Percentiles rank a stretch among this genome's conserved stretches.
Conservation (phyloP, 2,329 filamentous ascomycete species). For the Neonectria ditissima region DNA sequence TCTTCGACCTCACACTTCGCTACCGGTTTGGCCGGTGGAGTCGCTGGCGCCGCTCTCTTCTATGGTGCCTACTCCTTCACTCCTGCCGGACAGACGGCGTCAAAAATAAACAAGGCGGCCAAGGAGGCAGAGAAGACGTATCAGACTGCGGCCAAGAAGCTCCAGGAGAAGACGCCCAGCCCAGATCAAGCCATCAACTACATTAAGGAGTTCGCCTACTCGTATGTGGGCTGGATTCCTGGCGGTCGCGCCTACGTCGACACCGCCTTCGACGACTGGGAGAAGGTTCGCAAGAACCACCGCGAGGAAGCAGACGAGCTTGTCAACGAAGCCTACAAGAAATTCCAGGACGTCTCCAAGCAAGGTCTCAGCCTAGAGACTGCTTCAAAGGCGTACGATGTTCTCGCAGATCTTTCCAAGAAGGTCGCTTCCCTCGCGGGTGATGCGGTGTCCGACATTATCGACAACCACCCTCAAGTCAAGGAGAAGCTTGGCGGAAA, state of each 20-base stretch:
- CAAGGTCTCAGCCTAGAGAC: conserved; percentile 72
- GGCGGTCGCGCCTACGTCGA: conserved; percentile 78
- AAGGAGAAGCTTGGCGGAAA: conserved; percentile 79
- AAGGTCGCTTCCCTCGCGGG: conserved; percentile 71
- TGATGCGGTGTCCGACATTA: conserved; percentile 72
- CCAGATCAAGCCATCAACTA: conserved; percentile 75
- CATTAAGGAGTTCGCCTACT: conserved; percentile 74
- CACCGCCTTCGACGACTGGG: conserved; percentile 76
- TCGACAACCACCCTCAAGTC: conserved; percentile 79
- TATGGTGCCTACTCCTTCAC: conserved; percentile 59
- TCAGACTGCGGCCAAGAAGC: conserved; percentile 68
- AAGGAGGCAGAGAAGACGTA: conserved; percentile 71
- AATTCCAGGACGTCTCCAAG: conserved; percentile 72
- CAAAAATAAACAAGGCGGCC: conserved; percentile 59
- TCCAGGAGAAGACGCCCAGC: conserved; percentile 72
- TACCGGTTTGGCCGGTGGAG: conserved; percentile 58
- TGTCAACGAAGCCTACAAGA: conserved; percentile 73
- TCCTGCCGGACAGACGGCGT: conserved; percentile 55
- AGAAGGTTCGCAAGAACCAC: conserved; percentile 75
- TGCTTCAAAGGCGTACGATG: conserved; percentile 69
- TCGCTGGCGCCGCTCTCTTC: conserved; percentile 56
- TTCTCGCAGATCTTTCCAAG: conserved; percentile 71
- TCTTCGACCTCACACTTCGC: conserved; percentile 51
- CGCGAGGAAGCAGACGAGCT: conserved; percentile 77
- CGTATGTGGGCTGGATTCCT: conserved; percentile 78